Evolutionary conservation across 805 yeast species (phyloP).

Genomic region (Brettanomyces nanus): DNA sequence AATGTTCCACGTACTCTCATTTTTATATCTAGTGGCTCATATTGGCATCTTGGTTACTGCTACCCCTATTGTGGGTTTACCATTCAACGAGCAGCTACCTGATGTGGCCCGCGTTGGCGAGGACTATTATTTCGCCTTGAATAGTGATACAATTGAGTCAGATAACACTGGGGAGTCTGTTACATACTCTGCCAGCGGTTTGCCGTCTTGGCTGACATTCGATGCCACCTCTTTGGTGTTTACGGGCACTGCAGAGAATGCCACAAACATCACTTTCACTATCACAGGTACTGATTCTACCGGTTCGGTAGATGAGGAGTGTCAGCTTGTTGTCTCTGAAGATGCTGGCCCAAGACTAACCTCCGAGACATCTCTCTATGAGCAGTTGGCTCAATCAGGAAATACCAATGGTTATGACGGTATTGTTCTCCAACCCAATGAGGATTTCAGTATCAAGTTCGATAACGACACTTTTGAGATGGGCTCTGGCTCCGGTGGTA

Average conservation of each 20-base stretch:
- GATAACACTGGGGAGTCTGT: constrained; percentile 34
- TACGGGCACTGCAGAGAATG: constrained; percentile 53
- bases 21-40: constrained; percentile 1
- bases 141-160: constrained; percentile 59
- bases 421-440: constrained; percentile 64
- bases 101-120: constrained; percentile 72
- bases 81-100: constrained; percentile 79
- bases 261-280: constrained; percentile 41
- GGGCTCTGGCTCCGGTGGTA: constrained; percentile 33
- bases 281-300: constrained; percentile 57
- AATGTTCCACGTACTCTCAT: no score
- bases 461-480: constrained; percentile 49
- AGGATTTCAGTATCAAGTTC: constrained; percentile 57
- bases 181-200: constrained; percentile 43
- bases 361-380: constrained; percentile 31
- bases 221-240: constrained; percentile 54
- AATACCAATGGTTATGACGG: constrained; percentile 71
- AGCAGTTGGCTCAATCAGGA: constrained; percentile 57
- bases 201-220: constrained; percentile 77
- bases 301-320: constrained; percentile 43
- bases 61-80: constrained; percentile 57
- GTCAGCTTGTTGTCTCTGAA: constrained; percentile 52
- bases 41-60: constrained; percentile 19
- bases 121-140: constrained; percentile 55
- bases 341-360: constrained; percentile 46